Conservation (phyloP, 2,329 filamentous ascomycete genomes). For the Didymella exigua region DNA sequence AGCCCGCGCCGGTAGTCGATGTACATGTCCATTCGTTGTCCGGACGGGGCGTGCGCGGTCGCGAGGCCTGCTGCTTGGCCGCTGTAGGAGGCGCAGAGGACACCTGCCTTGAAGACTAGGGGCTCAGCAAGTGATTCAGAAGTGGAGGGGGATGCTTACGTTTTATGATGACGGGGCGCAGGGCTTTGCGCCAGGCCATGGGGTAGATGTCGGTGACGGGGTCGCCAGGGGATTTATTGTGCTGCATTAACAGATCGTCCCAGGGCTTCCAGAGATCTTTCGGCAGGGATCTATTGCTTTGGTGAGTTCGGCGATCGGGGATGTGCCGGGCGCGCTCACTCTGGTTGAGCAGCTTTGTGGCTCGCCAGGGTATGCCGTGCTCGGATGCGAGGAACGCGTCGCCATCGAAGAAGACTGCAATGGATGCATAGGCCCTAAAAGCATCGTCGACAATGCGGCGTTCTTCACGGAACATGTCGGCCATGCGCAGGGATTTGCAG, state of each 20-base stretch:
- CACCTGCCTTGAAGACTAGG: constrained; percentile 56
- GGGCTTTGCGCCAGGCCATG: constrained; percentile 49
- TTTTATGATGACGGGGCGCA: constrained; percentile 52
- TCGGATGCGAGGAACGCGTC: constrained; percentile 47
- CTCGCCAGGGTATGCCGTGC: constrained; percentile 41
- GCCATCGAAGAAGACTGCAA: constrained; percentile 30
- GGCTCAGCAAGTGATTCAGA: too few species aligned
- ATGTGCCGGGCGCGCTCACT: constrained; percentile 47
- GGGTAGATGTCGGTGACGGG: constrained; percentile 39
- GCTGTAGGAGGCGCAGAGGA: constrained; percentile 47
- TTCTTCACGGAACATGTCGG: constrained; percentile 23
- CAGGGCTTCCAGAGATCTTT: constrained; percentile 49
- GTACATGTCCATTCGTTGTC: constrained; percentile 51
- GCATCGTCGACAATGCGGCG: constrained; percentile 31
- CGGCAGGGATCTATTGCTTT: constrained; percentile 48
- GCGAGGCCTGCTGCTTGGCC: constrained; percentile 45
- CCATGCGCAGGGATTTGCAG: constrained; percentile 28
- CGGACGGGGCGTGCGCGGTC: constrained; percentile 47
- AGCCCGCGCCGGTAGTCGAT: constrained; percentile 48
- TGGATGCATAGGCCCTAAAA: constrained; percentile 29
- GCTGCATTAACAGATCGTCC: constrained; percentile 33
- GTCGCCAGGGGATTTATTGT: constrained; percentile 15
- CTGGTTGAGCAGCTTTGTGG: constrained; percentile 50
- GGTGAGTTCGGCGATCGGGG: constrained; percentile 48
- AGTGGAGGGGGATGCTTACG: constrained; percentile 21